These are phyloP conservation scores for Rhododendron kiyosumense DNA, from an alignment of 148 eudicot species.

Conservation along the genomic window DNA sequence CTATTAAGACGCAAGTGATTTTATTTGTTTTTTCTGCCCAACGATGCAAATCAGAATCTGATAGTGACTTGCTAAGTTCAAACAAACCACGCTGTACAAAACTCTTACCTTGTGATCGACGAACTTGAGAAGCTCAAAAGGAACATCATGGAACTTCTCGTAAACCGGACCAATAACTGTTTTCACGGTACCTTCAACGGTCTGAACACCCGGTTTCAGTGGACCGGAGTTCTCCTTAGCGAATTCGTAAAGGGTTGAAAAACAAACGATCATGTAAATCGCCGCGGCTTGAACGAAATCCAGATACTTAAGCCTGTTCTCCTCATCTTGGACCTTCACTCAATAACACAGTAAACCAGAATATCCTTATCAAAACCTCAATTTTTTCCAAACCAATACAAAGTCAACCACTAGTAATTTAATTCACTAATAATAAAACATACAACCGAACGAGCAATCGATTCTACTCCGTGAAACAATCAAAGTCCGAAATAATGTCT, in stretches of 20 bases:
- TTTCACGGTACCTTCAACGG: conserved; percentile 35
- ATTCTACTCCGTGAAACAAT: neutral
- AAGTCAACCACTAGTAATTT: neutral
- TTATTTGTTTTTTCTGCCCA: too few relatives aligned
- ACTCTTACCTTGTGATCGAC: conserved; percentile 41
- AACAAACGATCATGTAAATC: conserved; percentile 28
- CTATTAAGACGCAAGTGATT: too few relatives aligned
- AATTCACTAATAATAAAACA: too few relatives aligned
- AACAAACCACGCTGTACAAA: neutral
- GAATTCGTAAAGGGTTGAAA: conserved; percentile 29
- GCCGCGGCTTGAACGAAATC: conserved; percentile 40
- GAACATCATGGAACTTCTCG: conserved; percentile 40
- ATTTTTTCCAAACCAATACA: neutral
- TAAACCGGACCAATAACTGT: conserved; percentile 41
- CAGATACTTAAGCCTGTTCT: conserved; percentile 33
- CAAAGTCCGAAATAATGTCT: neutral
- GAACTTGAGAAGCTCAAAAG: conserved; percentile 37
- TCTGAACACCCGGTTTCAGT: conserved; percentile 34
- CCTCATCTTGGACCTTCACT: conserved; percentile 29
- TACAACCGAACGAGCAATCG: neutral
- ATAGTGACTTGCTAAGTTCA: neutral
- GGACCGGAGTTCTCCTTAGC: conserved; percentile 43
- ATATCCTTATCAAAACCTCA: neutral
- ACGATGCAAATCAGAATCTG: neutral
- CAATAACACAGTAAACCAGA: neutral